Evolutionary conservation across 2,329 filamentous ascomycete genomes (phyloP).

Genomic region (Neonectria faginata): DNA sequence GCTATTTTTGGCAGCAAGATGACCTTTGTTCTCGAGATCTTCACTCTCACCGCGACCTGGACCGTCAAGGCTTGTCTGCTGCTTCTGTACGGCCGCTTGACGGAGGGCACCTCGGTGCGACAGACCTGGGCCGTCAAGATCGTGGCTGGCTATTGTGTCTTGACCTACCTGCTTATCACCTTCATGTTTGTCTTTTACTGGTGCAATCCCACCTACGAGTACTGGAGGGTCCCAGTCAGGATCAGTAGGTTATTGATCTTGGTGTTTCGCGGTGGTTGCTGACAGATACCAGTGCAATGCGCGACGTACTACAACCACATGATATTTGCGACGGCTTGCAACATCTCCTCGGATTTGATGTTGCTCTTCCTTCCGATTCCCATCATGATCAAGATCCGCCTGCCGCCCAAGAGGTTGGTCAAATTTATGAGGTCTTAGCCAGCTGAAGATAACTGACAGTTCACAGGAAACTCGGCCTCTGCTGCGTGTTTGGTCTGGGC

Average conservation of each 20-base stretch:
- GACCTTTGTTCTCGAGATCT: slow-evolving; percentile 65
- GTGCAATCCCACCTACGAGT: slow-evolving; percentile 64
- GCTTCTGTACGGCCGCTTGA: slow-evolving; percentile 65
- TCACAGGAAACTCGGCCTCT: slow-evolving; percentile 63
- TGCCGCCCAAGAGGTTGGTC: slow-evolving; percentile 49
- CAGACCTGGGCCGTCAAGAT: slow-evolving; percentile 55
- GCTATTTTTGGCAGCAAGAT: slow-evolving; percentile 66
- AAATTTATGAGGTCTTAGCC: fast-evolving
- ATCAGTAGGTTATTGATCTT: slow-evolving; percentile 40
- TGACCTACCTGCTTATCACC: slow-evolving; percentile 61
- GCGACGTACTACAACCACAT: slow-evolving; percentile 60
- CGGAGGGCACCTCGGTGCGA: slow-evolving; percentile 45
- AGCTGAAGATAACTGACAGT: not conserved
- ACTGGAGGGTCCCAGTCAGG: slow-evolving; percentile 62
- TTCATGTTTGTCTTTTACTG: slow-evolving; percentile 64
- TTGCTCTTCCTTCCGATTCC: slow-evolving; percentile 60
- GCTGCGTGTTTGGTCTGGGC: slow-evolving; percentile 67
- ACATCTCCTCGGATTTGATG: slow-evolving; percentile 59
- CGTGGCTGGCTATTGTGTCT: slow-evolving; percentile 57
- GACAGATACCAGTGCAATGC: slow-evolving; percentile 52
- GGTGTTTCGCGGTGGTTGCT: slow-evolving; percentile 1
- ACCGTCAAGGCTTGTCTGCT: slow-evolving; percentile 64
- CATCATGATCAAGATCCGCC: slow-evolving; percentile 54
- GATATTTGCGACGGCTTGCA: slow-evolving; percentile 60
- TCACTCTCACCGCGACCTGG: slow-evolving; percentile 64